Evolutionary conservation across 1,284 basidiomycete species (phyloP).

Genomic region (Tylopilus orsonianus): DNA sequence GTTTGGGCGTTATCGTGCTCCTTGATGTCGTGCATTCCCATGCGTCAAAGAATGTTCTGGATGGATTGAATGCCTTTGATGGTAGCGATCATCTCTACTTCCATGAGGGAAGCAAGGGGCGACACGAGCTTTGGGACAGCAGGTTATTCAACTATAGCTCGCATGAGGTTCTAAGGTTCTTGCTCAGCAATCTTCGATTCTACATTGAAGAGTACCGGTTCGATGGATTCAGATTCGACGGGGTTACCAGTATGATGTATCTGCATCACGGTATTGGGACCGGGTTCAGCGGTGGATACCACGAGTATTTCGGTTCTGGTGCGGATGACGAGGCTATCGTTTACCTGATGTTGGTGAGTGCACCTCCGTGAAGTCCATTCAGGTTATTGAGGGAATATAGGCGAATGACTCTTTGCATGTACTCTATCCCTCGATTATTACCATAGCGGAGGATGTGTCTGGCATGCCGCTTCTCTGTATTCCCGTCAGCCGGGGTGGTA

Average conservation of each 20-base stretch:
- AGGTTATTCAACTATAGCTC: constrained; percentile 95
- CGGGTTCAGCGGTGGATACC: constrained; percentile 96
- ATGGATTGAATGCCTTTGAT: constrained; percentile 95
- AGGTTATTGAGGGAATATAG: constrained; percentile 42
- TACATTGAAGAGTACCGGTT: constrained; percentile 96
- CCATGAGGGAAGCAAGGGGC: constrained; percentile 88
- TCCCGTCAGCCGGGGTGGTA: constrained; percentile 78
- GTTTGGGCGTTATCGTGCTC: constrained; percentile 89
- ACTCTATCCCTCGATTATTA: constrained; percentile 79
- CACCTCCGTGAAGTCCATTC: background rate
- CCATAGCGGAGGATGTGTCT: constrained; percentile 97
- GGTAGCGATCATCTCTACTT: constrained; percentile 97
- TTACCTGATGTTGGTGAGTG: constrained; percentile 92
- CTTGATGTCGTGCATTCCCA: constrained; percentile 98
- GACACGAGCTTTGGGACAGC: constrained; percentile 96
- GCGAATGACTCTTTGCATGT: constrained; percentile 90
- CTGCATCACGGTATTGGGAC: constrained; percentile 95
- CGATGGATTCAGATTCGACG: constrained; percentile 98
- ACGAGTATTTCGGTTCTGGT: constrained; percentile 91
- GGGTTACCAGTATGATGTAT: constrained; percentile 99
- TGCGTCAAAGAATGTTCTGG: constrained; percentile 96
- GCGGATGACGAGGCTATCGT: constrained; percentile 90
- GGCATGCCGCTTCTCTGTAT: constrained; percentile 96
- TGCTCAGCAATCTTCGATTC: constrained; percentile 92
- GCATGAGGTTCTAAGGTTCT: constrained; percentile 92